Evolutionary conservation across 768 basidiomycete species (phyloP).

Genomic region (Leucocoprinus sp.): DNA sequence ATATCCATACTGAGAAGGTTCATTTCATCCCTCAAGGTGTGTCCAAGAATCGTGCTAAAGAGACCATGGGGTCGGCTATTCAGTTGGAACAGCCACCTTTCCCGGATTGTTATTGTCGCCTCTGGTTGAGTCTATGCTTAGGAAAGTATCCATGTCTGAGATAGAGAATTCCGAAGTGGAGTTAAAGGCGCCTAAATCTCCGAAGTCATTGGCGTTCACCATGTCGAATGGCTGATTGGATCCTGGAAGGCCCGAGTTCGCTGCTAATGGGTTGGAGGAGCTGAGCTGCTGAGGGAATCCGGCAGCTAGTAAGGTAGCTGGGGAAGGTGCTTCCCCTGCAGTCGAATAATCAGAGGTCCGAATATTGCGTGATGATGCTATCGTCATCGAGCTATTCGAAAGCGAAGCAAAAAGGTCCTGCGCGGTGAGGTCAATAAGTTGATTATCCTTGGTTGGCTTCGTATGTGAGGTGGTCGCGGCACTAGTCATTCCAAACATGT

Average conservation of each 20-base stretch:
- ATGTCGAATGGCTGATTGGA: constrained; percentile 9
- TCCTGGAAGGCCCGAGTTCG: not conserved
- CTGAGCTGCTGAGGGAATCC: constrained; percentile 7
- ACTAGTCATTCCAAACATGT: constrained; percentile 19
- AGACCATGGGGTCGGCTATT: not conserved
- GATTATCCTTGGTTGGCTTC: constrained; percentile 5
- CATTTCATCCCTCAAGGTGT: not conserved
- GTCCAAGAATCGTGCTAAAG: not conserved
- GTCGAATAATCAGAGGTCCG: not conserved
- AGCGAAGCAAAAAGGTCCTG: constrained; percentile 8
- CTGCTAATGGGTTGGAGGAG: not conserved
- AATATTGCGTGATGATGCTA: not conserved
- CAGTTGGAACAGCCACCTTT: not conserved
- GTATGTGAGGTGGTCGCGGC: not conserved
- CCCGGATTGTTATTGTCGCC: constrained; percentile 9
- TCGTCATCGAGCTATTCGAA: not conserved
- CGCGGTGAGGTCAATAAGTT: constrained; percentile 16
- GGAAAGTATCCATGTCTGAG: constrained; percentile 38
- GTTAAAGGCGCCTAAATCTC: constrained; percentile 6
- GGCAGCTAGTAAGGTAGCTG: constrained; percentile 2
- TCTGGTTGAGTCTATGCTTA: constrained; percentile 30
- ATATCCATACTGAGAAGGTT: no score
- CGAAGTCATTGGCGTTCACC: constrained; percentile 2
- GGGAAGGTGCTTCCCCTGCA: constrained; percentile 2
- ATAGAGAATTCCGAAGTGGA: constrained; percentile 5